Conservation (phyloP, 768 basidiomycete genomes). For the Tricholoma sp. region DNA sequence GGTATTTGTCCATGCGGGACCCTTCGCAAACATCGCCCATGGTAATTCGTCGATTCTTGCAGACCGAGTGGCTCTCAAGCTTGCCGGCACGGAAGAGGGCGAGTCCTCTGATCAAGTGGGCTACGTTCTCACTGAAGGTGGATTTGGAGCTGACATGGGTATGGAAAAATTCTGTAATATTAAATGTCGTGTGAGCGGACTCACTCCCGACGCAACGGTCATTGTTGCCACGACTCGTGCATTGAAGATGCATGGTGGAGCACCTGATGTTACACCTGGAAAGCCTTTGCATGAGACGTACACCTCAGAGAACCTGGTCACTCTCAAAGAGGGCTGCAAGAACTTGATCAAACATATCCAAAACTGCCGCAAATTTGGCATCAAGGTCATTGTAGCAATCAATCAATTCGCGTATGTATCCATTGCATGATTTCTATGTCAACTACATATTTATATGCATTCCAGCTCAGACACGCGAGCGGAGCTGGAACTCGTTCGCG, state of each 20-base stretch:
- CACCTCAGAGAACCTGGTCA: slow-evolving; percentile 87
- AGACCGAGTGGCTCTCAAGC: slow-evolving; percentile 94
- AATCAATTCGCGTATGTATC: slow-evolving; percentile 86
- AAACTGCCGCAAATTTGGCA: slow-evolving; percentile 91
- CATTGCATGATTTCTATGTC: neutral
- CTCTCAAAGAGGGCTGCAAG: slow-evolving; percentile 85
- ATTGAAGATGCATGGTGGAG: slow-evolving; percentile 99
- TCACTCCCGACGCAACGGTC: slow-evolving; percentile 90
- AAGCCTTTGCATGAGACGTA: slow-evolving; percentile 93
- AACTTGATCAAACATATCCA: slow-evolving; percentile 92
- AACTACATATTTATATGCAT: slow-evolving; percentile 1
- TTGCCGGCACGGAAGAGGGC: slow-evolving; percentile 92
- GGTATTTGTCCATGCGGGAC: slow-evolving; percentile 98
- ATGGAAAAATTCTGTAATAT: slow-evolving; percentile 99
- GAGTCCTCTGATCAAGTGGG: slow-evolving; percentile 78
- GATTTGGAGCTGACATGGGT: slow-evolving; percentile 98
- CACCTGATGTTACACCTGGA: slow-evolving; percentile 93
- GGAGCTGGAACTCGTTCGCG: slow-evolving; percentile 80
- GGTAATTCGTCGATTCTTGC: slow-evolving; percentile 98
- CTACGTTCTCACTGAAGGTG: slow-evolving; percentile 97
- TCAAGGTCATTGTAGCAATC: slow-evolving; percentile 95
- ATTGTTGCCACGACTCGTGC: slow-evolving; percentile 98
- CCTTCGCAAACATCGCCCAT: slow-evolving; percentile 98
- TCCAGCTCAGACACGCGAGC: slow-evolving; percentile 82
- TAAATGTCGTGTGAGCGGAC: slow-evolving; percentile 92